phyloP scores from a whole-genome alignment of 176 grass and related monocot species.

The Phragmites australis region DNA sequence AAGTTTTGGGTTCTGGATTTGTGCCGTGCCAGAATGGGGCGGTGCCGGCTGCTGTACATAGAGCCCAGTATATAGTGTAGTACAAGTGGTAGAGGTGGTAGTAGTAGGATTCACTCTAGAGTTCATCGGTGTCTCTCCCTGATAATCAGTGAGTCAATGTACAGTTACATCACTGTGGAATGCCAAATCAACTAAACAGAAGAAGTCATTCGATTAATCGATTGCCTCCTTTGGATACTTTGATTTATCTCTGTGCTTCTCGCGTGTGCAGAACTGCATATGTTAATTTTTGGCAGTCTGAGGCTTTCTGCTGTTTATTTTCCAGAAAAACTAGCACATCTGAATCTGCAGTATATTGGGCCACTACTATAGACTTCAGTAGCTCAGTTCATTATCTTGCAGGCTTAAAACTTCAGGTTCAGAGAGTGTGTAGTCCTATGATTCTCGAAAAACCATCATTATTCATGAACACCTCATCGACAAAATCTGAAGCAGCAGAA shows the following conservation, averaged over 20 bases:
- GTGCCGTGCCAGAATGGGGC: conserved; percentile 32
- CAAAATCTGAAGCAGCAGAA: not conserved
- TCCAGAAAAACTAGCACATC: not conserved
- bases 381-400: not conserved
- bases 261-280: too few relatives aligned
- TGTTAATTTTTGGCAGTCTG: not conserved
- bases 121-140: conserved; percentile 7
- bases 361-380: not conserved
- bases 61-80: conserved; percentile 10
- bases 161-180: conserved; percentile 33
- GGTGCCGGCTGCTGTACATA: conserved; percentile 45
- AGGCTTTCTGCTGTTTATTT: not conserved
- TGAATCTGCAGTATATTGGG: not conserved
- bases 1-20: conserved; percentile 13
- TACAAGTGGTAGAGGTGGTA: conserved; percentile 12
- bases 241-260: not conserved
- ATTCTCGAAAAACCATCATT: not conserved
- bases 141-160: conserved; percentile 9
- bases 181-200: conserved; percentile 2
- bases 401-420: not conserved
- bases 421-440: not conserved
- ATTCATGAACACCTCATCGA: not conserved
- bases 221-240: not conserved
- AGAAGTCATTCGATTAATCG: not conserved
- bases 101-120: conserved; percentile 12